Evolutionary conservation across 176 grass and related monocot genomes (phyloP), one percentile per base, ranked within the genome.

Genomic region (Oryza longistaminata): DNA sequence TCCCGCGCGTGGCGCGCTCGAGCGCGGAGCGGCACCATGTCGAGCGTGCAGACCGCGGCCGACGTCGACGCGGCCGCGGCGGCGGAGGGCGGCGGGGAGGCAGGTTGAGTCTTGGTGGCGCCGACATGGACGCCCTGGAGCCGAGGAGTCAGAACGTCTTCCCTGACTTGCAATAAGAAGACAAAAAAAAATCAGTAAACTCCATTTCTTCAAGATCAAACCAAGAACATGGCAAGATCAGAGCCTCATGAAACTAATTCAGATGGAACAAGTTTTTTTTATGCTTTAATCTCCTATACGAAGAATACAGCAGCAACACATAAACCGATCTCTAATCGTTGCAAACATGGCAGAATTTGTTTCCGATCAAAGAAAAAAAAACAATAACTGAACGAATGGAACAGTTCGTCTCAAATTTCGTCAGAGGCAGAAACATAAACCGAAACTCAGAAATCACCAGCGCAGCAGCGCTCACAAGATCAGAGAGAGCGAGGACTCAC

Each of bases 21-120:
- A 92, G 70, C 10, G 90, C 90, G 43, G 75, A 80, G 50, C 90
- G 87, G 62, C 81, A 83, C n/a, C 90, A 89, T 89, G 80, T 89
- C 90, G 70, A 92, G 83, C 10, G 90, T 92, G 64, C 90, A 89
- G 24, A 89, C 80, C 22, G 83, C 80, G 2, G 79, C n/a, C 7
- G 83, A 58, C 75, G 24, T 17, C 0, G 58, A 62, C 13, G 58
- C n/a, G 11, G n/a, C 58, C 4, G 58, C 9, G 11, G n/a, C 58
- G 12, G 74, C 2, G n/a, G 60, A 5, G 0, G 64, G 2, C 10
- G 61, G 49, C 69, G 70, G 40, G 90, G 80, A 21, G 84, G 80
- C 49, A 87, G 31, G 87, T 92, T 92, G 75, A 92, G 11, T 92
- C 87, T 29, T 84, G 74, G 83, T 74, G 64, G 9, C n/a, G n/a